Base-by-base conservation (phyloP, 2,329 filamentous ascomycete species). In the Sporothrix dimorphospora region DNA sequence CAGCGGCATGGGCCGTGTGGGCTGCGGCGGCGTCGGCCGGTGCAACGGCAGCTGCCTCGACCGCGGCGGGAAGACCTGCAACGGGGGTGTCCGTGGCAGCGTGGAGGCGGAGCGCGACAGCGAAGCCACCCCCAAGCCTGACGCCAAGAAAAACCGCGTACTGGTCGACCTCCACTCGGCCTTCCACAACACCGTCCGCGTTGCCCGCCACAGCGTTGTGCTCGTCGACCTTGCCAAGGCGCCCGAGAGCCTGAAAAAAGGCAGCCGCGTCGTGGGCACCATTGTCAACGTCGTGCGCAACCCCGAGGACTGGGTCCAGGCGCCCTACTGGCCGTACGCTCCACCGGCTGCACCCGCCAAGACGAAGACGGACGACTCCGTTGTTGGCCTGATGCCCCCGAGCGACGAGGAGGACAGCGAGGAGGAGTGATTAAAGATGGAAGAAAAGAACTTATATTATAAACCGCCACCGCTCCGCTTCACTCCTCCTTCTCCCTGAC, bases 271-370 rank as follows among this genome's bases (percentile, higher is more conserved):
- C 14, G 87, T 88, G 69, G 96, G 95, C 16, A 93, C 97, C 81
- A 98, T 99, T 77, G 86, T 97, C 76, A 98, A 98, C 78, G 89
- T 98, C 47, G 94, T 98, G 49, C 87, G 93, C 49, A 94, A 98
- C 78, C 94, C 98, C 83, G 97, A 93, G 82, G 86, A 86, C 57
- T 99, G 96, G 96, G 89, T 94, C 78, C 97, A 97, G 82, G 90
- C 92, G 83, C 78, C 85, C 11, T 99, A 95, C 80, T 98, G 96
- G 96, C 94, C 94, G 2, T 89, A 90, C 79, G 90, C 77, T 82
- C 86, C 72, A 96, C 94, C 94, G 2, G 89, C 90, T 79, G 90
- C 77, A 82, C 85, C 72, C 8, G 16, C 19, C 12, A 72, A 30
- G 27, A 1, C 53, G 59, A 71, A 78, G 86, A 89, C 76, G 91